These are phyloP conservation scores for Stagonosporopsis tanaceti DNA, from an alignment of 2,329 filamentous ascomycete species.

Conservation along the genomic window DNA sequence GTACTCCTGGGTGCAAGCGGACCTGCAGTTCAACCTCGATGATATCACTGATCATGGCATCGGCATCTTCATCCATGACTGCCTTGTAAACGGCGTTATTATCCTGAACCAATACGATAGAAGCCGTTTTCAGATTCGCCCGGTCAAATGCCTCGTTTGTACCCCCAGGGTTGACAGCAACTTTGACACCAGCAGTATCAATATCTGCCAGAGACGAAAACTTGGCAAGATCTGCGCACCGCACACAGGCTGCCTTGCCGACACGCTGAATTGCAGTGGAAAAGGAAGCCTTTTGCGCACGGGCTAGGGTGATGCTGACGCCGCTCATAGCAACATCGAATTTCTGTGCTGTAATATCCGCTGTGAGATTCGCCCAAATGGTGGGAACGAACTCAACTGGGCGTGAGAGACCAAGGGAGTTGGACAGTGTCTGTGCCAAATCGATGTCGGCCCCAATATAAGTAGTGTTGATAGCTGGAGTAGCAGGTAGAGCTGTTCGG, in stretches of 20 bases:
- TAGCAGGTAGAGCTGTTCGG: conserved; percentile 18
- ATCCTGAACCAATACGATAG: conserved; percentile 20
- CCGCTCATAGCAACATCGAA: conserved; percentile 27
- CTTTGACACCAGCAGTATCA: conserved; percentile 20
- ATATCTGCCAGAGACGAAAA: conserved; percentile 21
- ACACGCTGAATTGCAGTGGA: conserved; percentile 18
- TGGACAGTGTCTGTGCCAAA: conserved; percentile 18
- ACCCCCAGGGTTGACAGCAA: conserved; percentile 22
- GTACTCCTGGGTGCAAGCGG: conserved; percentile 15
- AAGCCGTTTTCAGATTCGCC: conserved; percentile 17
- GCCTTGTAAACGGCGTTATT: conserved; percentile 24
- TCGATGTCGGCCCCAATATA: conserved; percentile 27
- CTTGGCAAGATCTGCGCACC: conserved; percentile 12
- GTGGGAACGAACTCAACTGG: conserved; percentile 24
- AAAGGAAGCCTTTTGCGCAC: conserved; percentile 19
- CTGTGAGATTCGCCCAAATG: conserved; percentile 18
- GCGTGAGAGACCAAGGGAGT: conserved; percentile 16
- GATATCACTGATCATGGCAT: conserved; percentile 25
- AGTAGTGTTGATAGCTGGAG: conserved; percentile 18
- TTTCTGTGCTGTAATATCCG: conserved; percentile 12
- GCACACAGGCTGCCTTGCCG: conserved; percentile 24
- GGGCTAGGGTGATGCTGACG: conserved; percentile 23
- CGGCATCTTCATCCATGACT: conserved; percentile 23
- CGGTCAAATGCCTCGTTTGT: conserved; percentile 27
- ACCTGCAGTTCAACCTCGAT: conserved; percentile 26